Evolutionary conservation across 768 basidiomycete species (phyloP), one percentile per base, ranked within the genome.

Genomic region (Termitomyces sp.): DNA sequence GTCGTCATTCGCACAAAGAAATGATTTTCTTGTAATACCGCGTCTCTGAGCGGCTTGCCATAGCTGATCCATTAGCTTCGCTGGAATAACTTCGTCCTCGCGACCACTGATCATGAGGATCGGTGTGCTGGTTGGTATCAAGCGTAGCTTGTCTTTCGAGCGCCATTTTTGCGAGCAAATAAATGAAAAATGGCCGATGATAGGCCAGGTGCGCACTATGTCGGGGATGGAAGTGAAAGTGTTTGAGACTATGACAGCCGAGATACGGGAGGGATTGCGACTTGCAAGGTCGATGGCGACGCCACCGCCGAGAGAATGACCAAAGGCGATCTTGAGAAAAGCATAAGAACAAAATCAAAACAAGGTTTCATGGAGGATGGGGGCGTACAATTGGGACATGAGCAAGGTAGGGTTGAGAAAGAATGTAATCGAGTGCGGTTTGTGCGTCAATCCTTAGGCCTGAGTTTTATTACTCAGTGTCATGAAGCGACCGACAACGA

Each of bases 241-340:
- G 67, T 95, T 95, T 72, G 95, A 93, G 58, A 95, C 72, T 40
- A 96, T 82, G 24, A 95, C 74, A 0, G 85, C 92, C 5, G 77
- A 58, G 50, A 94, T 79, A 84, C 89, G 62, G 36, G 79, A 70
- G 1, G 84, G 75, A 66, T 93, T 94, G 10, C 79, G 78, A 56
- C 83, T 83, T 0, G 88, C 88, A 8, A 93, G 84, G 70, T 92
- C 86, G 46, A 96, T 87, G 3, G 90, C 83, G 7, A 96, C 93
- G 0, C 91, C 94, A 5, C 94, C 94, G 16, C 94, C 94, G 35
- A 94, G 86, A 9, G 84, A 88, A 62, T 88, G 85, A 1, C 90
- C 89, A 60, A 82, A 91, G 1, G 90, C 62, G 43, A 90, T 76
- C 86, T 87, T 41, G 2, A 38, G 10, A 38, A 28, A 46, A 41